Evolutionary conservation across 257 asterid species (phyloP).

Genomic region (Penstemon barbatus): DNA sequence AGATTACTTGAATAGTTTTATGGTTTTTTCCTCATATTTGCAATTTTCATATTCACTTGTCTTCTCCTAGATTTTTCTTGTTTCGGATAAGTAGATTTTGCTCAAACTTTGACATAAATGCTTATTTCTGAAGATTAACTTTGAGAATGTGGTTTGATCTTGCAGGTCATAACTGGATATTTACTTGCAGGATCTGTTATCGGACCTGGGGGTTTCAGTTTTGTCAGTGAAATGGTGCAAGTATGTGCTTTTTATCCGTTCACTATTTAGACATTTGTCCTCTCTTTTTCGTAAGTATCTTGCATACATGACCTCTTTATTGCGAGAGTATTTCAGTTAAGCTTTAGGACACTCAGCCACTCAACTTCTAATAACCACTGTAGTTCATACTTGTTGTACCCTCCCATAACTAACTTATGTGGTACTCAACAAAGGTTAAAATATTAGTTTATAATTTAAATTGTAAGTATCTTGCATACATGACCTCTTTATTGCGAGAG

Average conservation of each 20-base stretch:
- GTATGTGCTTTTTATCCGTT: slow-evolving; percentile 42
- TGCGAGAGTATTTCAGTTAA: background rate
- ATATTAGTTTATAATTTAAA: too few species aligned
- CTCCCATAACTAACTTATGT: background rate
- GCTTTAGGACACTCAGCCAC: background rate
- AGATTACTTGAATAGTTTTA: slow-evolving; percentile 30
- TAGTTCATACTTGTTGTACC: background rate
- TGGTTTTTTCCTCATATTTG: slow-evolving; percentile 21
- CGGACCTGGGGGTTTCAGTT: slow-evolving; percentile 87
- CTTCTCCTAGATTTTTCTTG: slow-evolving; percentile 20
- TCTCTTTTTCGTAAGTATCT: slow-evolving; percentile 23
- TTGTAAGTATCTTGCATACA: slow-evolving; percentile 14
- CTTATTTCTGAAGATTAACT: slow-evolving; percentile 21
- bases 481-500: slow-evolving; percentile 18
- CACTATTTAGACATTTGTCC: slow-evolving; percentile 1
- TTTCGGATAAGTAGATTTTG: slow-evolving; percentile 24
- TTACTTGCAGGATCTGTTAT: slow-evolving; percentile 80
- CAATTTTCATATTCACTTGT: background rate
- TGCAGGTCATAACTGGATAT: slow-evolving; percentile 88
- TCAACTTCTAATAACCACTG: background rate
- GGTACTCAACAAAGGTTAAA: background rate
- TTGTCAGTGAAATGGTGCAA: slow-evolving; percentile 89
- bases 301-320: slow-evolving; percentile 20
- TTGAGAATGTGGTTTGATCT: slow-evolving; percentile 28
- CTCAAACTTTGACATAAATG: slow-evolving; percentile 26